Conservation (phyloP, 345 rosid species). For the Gossypium mustelinum region DNA sequence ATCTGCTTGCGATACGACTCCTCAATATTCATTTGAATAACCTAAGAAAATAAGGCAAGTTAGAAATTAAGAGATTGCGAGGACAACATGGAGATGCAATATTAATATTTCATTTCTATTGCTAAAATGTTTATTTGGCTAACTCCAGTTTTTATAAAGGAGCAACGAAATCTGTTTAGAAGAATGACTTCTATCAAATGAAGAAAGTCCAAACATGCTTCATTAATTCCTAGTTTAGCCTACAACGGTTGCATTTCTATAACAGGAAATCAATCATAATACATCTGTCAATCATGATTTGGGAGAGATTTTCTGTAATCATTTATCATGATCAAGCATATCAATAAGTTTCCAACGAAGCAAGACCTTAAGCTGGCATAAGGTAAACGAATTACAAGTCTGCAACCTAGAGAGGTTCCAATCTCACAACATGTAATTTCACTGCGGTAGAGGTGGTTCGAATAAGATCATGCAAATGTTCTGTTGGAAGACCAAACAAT, state of each 20-base stretch:
- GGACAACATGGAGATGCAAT: neutral
- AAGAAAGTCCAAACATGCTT: neutral
- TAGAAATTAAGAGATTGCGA: neutral
- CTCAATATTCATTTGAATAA: constrained; percentile 65
- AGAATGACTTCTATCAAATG: neutral
- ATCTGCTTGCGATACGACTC: constrained; percentile 53
- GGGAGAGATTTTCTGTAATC: neutral
- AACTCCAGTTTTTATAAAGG: neutral
- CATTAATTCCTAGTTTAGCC: neutral
- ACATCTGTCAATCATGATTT: neutral
- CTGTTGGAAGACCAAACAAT: neutral
- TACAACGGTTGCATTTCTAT: neutral
- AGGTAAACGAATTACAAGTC: neutral
- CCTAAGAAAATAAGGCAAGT: constrained; percentile 25
- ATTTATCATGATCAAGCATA: neutral
- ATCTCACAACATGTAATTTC: neutral
- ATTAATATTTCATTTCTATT: neutral
- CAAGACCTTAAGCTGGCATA: neutral
- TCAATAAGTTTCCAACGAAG: neutral
- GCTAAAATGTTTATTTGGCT: neutral
- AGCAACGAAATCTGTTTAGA: neutral
- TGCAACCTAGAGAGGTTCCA: neutral
- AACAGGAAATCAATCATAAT: neutral
- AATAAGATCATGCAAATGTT: neutral
- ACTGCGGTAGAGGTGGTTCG: neutral